These are phyloP conservation scores for Jimgerdemannia flammicorona DNA, from an alignment of 192 early-diverging fungal species.

Conservation along the genomic window DNA sequence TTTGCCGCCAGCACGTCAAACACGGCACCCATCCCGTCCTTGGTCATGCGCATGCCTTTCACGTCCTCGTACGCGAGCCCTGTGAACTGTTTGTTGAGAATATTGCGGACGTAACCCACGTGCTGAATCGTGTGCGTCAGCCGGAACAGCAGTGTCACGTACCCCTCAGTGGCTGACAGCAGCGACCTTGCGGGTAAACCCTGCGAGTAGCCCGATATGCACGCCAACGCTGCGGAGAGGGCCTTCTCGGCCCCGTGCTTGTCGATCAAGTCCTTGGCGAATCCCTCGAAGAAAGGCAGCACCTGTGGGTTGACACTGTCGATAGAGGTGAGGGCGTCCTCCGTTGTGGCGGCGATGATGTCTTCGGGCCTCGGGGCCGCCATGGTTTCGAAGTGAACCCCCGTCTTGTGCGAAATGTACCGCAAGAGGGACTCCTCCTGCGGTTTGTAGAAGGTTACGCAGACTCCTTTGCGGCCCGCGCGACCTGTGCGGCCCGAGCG, in stretches of 20 bases:
- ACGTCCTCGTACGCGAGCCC: slow-evolving; percentile 71
- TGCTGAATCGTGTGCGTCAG: slow-evolving; percentile 68
- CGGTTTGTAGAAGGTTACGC: slow-evolving; percentile 92
- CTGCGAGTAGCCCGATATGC: slow-evolving; percentile 79
- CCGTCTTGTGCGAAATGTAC: slow-evolving; percentile 73
- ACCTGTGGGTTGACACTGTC: slow-evolving; percentile 69
- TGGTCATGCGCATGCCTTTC: slow-evolving; percentile 78
- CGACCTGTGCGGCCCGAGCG: slow-evolving; percentile 94
- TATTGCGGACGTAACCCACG: slow-evolving; percentile 79
- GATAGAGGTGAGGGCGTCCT: slow-evolving; percentile 70
- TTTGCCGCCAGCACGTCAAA: slow-evolving; percentile 77
- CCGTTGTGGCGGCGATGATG: slow-evolving; percentile 77
- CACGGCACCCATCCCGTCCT: slow-evolving; percentile 78
- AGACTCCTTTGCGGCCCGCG: slow-evolving; percentile 81
- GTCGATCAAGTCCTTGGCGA: slow-evolving; percentile 70
- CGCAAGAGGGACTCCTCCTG: slow-evolving; percentile 79
- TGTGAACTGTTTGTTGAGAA: slow-evolving; percentile 67
- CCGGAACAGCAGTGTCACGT: slow-evolving; percentile 75
- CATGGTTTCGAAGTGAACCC: slow-evolving; percentile 76
- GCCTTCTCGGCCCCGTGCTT: slow-evolving; percentile 72
- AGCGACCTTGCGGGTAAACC: slow-evolving; percentile 82
- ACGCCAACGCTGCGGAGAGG: slow-evolving; percentile 81
- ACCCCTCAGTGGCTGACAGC: slow-evolving; percentile 77
- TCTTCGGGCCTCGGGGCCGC: slow-evolving; percentile 87
- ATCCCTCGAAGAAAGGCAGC: slow-evolving; percentile 70